Evolutionary conservation across 73 alveolate species (phyloP).

Genomic region (Blepharisma japonicum): DNA sequence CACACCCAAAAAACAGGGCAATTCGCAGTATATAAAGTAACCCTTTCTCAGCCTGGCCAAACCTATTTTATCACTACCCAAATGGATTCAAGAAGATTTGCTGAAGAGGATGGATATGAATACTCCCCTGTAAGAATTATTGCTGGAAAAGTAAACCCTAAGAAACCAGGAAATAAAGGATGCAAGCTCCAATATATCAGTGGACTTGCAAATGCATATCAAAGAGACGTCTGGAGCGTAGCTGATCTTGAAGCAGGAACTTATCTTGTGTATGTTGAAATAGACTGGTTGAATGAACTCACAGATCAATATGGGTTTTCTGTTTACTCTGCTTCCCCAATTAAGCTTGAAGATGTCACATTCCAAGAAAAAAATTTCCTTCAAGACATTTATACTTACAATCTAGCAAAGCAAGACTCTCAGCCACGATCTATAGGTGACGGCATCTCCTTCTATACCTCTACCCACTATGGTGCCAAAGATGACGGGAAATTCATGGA

Average conservation of each 20-base stretch:
- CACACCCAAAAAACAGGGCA: conserved; percentile 41
- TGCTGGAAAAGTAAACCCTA: conserved; percentile 1
- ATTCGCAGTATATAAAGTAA: conserved; percentile 43
- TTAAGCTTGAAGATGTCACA: conserved; percentile 5
- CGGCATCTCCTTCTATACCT: conserved; percentile 13
- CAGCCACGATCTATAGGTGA: not conserved
- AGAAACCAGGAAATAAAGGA: not conserved
- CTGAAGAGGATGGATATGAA: conserved; percentile 20
- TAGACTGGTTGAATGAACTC: conserved; percentile 45
- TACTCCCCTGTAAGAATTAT: conserved; percentile 20
- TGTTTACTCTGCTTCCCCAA: conserved; percentile 22
- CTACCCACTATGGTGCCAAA: not conserved
- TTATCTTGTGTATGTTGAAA: conserved; percentile 70
- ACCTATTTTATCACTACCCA: conserved; percentile 39
- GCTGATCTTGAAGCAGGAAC: conserved; percentile 62
- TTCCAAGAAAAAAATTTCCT: conserved; percentile 1
- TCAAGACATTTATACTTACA: not conserved
- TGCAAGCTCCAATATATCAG: not conserved
- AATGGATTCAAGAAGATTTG: conserved; percentile 52
- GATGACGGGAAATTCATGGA: conserved; percentile 21
- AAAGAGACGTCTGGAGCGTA: conserved; percentile 70
- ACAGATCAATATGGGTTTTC: conserved; percentile 39
- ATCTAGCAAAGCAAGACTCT: conserved; percentile 7
- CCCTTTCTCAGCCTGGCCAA: conserved; percentile 44
- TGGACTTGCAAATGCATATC: conserved; percentile 6